Evolutionary conservation across 805 yeast genomes (phyloP), one percentile per base, ranked within the genome.

Genomic region (Candida adriatica): DNA sequence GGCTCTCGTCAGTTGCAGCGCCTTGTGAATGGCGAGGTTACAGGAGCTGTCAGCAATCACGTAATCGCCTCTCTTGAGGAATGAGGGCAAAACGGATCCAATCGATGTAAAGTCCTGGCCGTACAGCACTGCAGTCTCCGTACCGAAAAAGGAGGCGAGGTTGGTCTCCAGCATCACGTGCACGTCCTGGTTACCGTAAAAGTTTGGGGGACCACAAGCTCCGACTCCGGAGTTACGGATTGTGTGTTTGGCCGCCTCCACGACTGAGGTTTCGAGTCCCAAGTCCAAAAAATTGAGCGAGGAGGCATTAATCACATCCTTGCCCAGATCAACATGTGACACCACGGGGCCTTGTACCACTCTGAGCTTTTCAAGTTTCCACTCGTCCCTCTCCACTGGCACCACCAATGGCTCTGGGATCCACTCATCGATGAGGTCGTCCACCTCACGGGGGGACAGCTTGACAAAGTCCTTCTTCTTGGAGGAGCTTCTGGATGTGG

Each of bases 191-290:
- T 87, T 82, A 39, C 98, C 98, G 56, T 88, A 92, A 50, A 92
- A 92, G 35, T 95, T 94, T 26, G 96, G 94, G 5, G 98, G 97
- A 24, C 97, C 96, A 65, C 98, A 92, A 1, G 96, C 90, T 42
- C 98, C 98, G 31, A 92, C 96, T 53, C 98, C 98, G 37, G 81
- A 75, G 36, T 66, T 65, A 28, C 65, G 64, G 39, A 92, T 75
- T 15, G 75, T 66, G 18, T 62, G 54, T 31, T 72, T 67, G 5
- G 87, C 86, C 9, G 64, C 69, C 14, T 64, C 55, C 31, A 62
- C 62, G 24, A 86, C 64, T 11, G 41, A 53, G 14, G 58, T 56
- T 44, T 70, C 59, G 20, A 58, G 57, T 30, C 79, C 70, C 52
- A 86, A 60, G 46, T 76, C 71, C 50, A 85, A 66, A 45, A 79